phyloP scores from a whole-genome alignment of 1,139 yeast species.

The Neolecta irregularis region DNA sequence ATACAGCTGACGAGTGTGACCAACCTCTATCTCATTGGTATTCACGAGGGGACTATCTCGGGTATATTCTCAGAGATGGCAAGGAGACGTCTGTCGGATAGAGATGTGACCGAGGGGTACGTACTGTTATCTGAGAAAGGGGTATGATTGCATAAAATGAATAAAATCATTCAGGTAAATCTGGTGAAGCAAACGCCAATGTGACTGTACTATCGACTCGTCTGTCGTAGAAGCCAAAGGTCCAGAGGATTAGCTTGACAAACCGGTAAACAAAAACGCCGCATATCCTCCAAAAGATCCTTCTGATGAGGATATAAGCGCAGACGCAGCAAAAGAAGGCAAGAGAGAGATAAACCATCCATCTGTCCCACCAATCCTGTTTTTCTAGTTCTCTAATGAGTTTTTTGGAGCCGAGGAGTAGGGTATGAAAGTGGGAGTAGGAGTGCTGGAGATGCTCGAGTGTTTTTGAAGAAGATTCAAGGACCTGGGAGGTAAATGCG shows the following conservation, averaged over 20 bases:
- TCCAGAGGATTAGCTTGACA: slow-evolving; percentile 8
- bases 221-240: slow-evolving; percentile 5
- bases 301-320: slow-evolving; percentile 5
- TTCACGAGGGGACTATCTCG: too few species aligned
- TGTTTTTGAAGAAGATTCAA: slow-evolving; percentile 44
- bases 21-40: too few species aligned
- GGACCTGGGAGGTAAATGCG: slow-evolving; percentile 43
- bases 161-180: too few species aligned
- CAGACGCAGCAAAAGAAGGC: slow-evolving; percentile 27
- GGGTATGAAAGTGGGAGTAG: slow-evolving; percentile 37
- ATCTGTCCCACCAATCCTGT: slow-evolving; percentile 48
- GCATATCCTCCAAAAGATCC: slow-evolving; percentile 7
- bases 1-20: too few species aligned
- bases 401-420: slow-evolving; percentile 39
- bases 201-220: too few species aligned
- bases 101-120: too few species aligned
- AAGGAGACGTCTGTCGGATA: too few species aligned
- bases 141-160: too few species aligned
- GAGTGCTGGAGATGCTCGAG: slow-evolving; percentile 36
- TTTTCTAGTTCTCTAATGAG: slow-evolving; percentile 50
- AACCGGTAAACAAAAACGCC: too few species aligned
- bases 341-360: slow-evolving; percentile 41
- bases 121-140: too few species aligned
- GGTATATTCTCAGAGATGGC: too few species aligned
- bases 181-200: too few species aligned